phyloP scores from a whole-genome alignment of 345 rosid genomes.

The Syzygium grande region DNA sequence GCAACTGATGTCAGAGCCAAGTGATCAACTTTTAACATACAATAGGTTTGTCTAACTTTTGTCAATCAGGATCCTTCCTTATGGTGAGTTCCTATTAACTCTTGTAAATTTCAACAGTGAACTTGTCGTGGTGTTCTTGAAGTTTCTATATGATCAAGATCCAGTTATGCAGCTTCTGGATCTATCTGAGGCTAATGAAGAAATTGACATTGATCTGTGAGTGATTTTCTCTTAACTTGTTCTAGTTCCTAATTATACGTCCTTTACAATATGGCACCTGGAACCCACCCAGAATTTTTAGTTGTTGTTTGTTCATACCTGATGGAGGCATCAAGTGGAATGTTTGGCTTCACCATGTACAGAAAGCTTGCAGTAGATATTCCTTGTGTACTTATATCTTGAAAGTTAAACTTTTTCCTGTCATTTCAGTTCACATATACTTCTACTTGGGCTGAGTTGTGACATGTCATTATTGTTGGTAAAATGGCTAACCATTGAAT shows the following conservation, averaged over 20 bases:
- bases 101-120: slow-evolving; percentile 48
- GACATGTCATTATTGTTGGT: not conserved
- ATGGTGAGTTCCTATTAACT: not conserved
- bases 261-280: not conserved
- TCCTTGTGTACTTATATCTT: not conserved
- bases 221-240: slow-evolving; percentile 15
- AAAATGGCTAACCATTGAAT: not conserved
- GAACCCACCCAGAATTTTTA: not conserved
- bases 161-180: slow-evolving; percentile 60
- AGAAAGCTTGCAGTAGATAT: not conserved
- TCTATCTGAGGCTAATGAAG: slow-evolving; percentile 44
- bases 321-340: not conserved
- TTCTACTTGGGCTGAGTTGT: not conserved
- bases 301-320: not conserved
- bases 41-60: slow-evolving; percentile 45
- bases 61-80: not conserved
- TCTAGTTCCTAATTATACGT: not conserved
- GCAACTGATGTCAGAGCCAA: slow-evolving; percentile 81
- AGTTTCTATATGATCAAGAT: slow-evolving; percentile 85
- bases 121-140: slow-evolving; percentile 79
- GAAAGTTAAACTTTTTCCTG: no score
- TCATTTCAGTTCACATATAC: not conserved
- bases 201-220: slow-evolving; percentile 65
- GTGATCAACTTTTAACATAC: slow-evolving; percentile 69
- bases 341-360: not conserved